A percentile compares a stretch with the other conserved stretches of the same genome.
These are phyloP conservation scores for Beauveria sp. DNA, from an alignment of 2,329 filamentous ascomycete genomes.

Conservation along the genomic window DNA sequence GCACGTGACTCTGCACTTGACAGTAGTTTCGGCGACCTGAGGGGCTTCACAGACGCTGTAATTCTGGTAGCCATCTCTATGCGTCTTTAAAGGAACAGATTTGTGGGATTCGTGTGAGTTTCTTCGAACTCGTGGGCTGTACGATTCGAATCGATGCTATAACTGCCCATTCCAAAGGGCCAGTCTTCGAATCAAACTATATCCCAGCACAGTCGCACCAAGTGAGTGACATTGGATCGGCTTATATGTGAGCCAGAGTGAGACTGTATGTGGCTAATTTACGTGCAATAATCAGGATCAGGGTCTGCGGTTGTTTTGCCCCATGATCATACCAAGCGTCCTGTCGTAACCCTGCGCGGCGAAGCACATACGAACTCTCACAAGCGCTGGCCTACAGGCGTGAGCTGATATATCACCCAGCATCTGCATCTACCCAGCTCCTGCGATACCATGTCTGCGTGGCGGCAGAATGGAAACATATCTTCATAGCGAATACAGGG, in stretches of 20 bases:
- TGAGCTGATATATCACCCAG: not conserved
- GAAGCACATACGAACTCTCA: slow-evolving; percentile 7
- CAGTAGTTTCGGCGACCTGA: slow-evolving; percentile 12
- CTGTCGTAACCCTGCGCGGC: not conserved
- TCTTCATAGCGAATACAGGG: slow-evolving; percentile 3
- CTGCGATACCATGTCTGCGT: not conserved
- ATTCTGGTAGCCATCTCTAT: slow-evolving; percentile 4
- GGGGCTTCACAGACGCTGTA: slow-evolving; percentile 9
- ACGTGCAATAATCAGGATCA: not conserved
- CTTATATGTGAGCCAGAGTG: slow-evolving; percentile 8
- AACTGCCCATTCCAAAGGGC: not conserved
- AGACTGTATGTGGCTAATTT: slow-evolving; percentile 3
- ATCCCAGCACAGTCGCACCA: slow-evolving; percentile 2
- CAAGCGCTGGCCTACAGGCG: not conserved
- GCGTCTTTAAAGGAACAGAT: not conserved
- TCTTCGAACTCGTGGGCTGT: not conserved
- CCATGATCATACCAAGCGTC: not conserved
- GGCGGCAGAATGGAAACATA: slow-evolving; percentile 8
- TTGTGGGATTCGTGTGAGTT: not conserved
- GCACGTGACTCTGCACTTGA: slow-evolving; percentile 8
- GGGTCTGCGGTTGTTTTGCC: not conserved
- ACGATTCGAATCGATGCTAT: not conserved
- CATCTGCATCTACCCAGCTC: slow-evolving; percentile 2
- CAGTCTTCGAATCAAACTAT: not conserved
- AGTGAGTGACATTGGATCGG: slow-evolving; percentile 10